phyloP scores from a whole-genome alignment of 345 rosid genomes.

The Salix caprea region DNA sequence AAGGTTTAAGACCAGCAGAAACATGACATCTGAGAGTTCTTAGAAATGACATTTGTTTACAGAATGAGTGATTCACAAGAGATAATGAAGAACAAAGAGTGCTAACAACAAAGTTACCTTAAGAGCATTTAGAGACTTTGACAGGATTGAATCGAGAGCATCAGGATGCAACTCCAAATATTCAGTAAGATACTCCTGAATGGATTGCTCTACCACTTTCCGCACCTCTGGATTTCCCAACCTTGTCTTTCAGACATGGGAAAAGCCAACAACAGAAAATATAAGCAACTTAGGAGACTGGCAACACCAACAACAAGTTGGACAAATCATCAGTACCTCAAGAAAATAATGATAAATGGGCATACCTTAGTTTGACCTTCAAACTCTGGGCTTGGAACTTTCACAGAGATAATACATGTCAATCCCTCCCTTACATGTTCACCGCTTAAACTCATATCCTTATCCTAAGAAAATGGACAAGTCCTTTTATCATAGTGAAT shows the following conservation, averaged over 20 bases:
- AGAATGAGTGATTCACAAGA: background rate
- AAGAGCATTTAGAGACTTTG: conserved; percentile 91
- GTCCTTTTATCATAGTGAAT: conserved; percentile 10
- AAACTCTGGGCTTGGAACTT: conserved; percentile 96
- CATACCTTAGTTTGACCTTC: conserved; percentile 99
- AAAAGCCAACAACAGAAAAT: conserved; percentile 5
- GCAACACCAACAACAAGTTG: background rate
- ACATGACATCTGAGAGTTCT: background rate
- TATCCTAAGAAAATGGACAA: conserved; percentile 54
- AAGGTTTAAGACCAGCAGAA: background rate
- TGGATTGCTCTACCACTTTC: conserved; percentile 84
- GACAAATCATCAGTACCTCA: background rate
- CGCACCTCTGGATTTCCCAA: conserved; percentile 99
- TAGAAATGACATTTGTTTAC: background rate
- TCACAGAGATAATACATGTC: conserved; percentile 92
- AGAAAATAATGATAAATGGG: conserved; percentile 9
- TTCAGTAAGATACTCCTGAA: conserved; percentile 93
- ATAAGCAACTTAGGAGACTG: conserved; percentile 12
- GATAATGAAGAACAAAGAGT: background rate
- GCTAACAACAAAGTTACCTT: conserved; percentile 48
- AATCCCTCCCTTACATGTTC: conserved; percentile 97
- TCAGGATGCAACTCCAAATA: conserved; percentile 95
- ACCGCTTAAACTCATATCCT: conserved; percentile 83
- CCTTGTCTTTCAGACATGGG: conserved; percentile 62
- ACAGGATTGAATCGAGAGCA: conserved; percentile 80